Evolutionary conservation across 192 early-diverging fungal species (phyloP).

Genomic region (Glomus cerebriforme): DNA sequence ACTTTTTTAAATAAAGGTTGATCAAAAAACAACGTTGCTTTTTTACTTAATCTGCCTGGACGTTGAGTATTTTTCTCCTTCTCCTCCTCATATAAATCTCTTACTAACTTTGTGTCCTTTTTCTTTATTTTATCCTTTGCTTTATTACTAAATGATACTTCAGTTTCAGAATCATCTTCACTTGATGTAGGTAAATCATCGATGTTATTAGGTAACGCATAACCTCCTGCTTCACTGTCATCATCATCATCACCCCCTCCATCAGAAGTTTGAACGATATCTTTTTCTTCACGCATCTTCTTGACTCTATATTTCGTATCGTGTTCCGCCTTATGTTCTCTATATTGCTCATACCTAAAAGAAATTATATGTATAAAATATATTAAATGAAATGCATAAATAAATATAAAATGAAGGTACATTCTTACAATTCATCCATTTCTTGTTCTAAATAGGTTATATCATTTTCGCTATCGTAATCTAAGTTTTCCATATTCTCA

Average conservation of each 20-base stretch:
- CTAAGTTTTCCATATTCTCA: conserved; percentile 53
- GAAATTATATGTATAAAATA: conserved; percentile 40
- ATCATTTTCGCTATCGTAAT: conserved; percentile 43
- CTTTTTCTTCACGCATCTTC: conserved; percentile 66
- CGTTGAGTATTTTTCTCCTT: conserved; percentile 48
- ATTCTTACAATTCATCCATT: conserved; percentile 62
- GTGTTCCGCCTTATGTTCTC: conserved; percentile 68
- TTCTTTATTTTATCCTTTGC: conserved; percentile 31
- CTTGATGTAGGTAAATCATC: conserved; percentile 33
- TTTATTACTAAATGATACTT: conserved; percentile 30
- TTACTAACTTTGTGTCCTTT: conserved; percentile 42
- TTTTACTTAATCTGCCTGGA: conserved; percentile 67
- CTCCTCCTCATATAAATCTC: conserved; percentile 46
- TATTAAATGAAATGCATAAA: conserved; percentile 17
- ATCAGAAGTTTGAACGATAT: conserved; percentile 60
- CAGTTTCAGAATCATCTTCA: conserved; percentile 44
- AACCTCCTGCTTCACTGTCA: conserved; percentile 23
- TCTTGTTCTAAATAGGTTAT: conserved; percentile 58
- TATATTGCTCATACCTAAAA: conserved; percentile 70
- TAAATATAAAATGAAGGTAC: conserved; percentile 26
- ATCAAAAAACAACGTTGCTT: conserved; percentile 93
- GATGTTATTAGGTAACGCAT: neutral
- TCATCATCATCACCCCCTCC: conserved; percentile 51
- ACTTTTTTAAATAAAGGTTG: conserved; percentile 87
- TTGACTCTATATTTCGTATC: conserved; percentile 78